Percentiles rank a stretch among this genome's conserved stretches.
These are phyloP conservation scores for Auricularia cornea DNA, from an alignment of 768 basidiomycete genomes.

Conservation along the genomic window DNA sequence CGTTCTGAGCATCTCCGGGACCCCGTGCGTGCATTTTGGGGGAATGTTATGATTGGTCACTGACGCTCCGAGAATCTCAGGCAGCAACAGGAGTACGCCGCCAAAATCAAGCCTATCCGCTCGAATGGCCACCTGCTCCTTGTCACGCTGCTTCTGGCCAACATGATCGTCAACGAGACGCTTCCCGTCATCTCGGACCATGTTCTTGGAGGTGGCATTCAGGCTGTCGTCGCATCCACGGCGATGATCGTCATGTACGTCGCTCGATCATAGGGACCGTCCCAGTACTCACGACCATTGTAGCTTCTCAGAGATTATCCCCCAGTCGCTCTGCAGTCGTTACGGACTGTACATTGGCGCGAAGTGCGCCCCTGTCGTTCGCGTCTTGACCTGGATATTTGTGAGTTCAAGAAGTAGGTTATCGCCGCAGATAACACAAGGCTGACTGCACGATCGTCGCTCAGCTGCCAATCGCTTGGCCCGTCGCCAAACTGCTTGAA, in stretches of 20 bases:
- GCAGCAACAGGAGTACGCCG: conserved; percentile 70
- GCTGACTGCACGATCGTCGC: background rate
- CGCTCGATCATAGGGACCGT: background rate
- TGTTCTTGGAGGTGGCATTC: conserved; percentile 69
- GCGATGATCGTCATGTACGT: conserved; percentile 83
- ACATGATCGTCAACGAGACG: conserved; percentile 89
- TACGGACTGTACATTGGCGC: conserved; percentile 83
- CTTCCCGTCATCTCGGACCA: conserved; percentile 78
- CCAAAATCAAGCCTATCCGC: conserved; percentile 80
- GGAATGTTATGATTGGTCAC: conserved; percentile 1
- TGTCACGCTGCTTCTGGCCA: conserved; percentile 74
- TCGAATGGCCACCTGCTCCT: conserved; percentile 75
- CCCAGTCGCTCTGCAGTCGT: conserved; percentile 65
- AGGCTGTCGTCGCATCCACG: conserved; percentile 73
- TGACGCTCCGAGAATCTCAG: conserved; percentile 30
- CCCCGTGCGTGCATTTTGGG: conserved; percentile 44
- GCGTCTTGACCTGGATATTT: conserved; percentile 57
- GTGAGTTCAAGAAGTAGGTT: conserved; percentile 15
- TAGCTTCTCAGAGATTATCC: conserved; percentile 76
- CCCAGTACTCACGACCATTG: background rate
- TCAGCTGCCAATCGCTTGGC: conserved; percentile 73
- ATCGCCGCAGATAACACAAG: background rate
- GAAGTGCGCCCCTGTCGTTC: conserved; percentile 65
- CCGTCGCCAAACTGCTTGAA: conserved; percentile 76
- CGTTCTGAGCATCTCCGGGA: conserved; percentile 78